Evolutionary conservation across 1,284 basidiomycete genomes (phyloP), one percentile per base, ranked within the genome.

Genomic region (Wallemia mellicola): DNA sequence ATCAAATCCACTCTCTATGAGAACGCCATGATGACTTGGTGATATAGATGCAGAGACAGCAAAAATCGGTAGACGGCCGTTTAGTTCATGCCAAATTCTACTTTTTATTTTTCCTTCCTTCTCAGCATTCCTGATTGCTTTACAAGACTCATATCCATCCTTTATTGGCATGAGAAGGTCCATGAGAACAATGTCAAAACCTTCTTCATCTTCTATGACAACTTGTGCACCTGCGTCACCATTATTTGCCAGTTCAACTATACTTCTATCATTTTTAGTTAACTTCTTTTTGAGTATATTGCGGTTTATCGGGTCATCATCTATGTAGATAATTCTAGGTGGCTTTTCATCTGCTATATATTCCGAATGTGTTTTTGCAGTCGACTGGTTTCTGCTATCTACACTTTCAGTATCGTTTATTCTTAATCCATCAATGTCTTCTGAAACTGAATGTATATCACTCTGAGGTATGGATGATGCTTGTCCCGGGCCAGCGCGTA

Each of bases 141-240:
- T 72, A 0, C 83, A 81, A 0, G 83, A 78, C 61, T 81, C 77
- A 63, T 80, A 80, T 1, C 85, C 85, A 65, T 86, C 78, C 61
- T 86, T 74, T 60, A 87, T 80, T 0, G 84, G 84, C 84, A 86
- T 87, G 67, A 81, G 7, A 7, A 57, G 24, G 27, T 87, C 84
- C 85, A 87, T 87, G 60, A 89, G 72, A 22, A 87, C 73, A 58
- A 75, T 77, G 67, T 89, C 84, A 62, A 82, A 83, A 19, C 77
- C 73, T 28, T 66, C 62, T 33, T 74, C 72, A 66, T 86, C 82
- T 0, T 68, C 65, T 60, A 74, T 67, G 28, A 86, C 72, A 61
- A 73, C 73, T 54, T 82, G 78, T 1, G 85, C 72, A 0, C 78
- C 80, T 66, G 86, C 82, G 68, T 83, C 82, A 2, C 85, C 84